phyloP scores from a whole-genome alignment of 2,329 filamentous ascomycete genomes.

The Epichloe hybrida region DNA sequence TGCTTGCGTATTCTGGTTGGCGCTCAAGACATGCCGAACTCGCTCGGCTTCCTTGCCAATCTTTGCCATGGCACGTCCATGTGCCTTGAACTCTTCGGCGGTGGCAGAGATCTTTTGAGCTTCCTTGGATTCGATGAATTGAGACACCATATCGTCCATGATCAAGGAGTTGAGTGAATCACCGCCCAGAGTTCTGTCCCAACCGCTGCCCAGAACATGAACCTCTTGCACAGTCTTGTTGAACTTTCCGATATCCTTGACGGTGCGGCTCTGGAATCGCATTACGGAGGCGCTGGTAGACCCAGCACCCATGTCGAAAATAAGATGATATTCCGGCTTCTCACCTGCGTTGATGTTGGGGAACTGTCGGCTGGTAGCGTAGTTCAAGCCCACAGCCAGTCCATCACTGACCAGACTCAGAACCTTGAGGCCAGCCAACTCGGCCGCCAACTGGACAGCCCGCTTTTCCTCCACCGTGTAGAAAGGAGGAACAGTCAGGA shows the following conservation, averaged over 20 bases:
- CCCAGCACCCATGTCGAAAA: conserved; percentile 97
- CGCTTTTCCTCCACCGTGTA: conserved; percentile 85
- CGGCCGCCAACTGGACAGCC: conserved; percentile 69
- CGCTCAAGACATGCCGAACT: conserved; percentile 77
- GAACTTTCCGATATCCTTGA: conserved; percentile 84
- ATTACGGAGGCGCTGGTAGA: conserved; percentile 83
- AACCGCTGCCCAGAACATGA: conserved; percentile 73
- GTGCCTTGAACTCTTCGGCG: conserved; percentile 48
- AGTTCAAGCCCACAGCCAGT: conserved; percentile 85
- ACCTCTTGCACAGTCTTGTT: conserved; percentile 97
- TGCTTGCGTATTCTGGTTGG: conserved; percentile 68
- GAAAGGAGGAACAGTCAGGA: conserved; percentile 82
- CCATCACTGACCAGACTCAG: conserved; percentile 80
- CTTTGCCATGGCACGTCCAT: conserved; percentile 78
- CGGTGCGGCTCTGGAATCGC: conserved; percentile 73
- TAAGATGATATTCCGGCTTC: conserved; percentile 80
- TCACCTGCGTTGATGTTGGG: conserved; percentile 69
- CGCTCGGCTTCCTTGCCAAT: conserved; percentile 88
- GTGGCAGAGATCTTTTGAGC: conserved; percentile 53
- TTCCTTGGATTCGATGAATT: conserved; percentile 59
- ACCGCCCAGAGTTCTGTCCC: conserved; percentile 81
- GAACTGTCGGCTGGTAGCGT: conserved; percentile 83
- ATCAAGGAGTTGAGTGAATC: conserved; percentile 81
- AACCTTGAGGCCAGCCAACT: conserved; percentile 77
- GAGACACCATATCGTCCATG: conserved; percentile 71